Evolutionary conservation across 1,139 yeast species (phyloP), one percentile per base, ranked within the genome.

Genomic region (Taphrina flavorubra): DNA sequence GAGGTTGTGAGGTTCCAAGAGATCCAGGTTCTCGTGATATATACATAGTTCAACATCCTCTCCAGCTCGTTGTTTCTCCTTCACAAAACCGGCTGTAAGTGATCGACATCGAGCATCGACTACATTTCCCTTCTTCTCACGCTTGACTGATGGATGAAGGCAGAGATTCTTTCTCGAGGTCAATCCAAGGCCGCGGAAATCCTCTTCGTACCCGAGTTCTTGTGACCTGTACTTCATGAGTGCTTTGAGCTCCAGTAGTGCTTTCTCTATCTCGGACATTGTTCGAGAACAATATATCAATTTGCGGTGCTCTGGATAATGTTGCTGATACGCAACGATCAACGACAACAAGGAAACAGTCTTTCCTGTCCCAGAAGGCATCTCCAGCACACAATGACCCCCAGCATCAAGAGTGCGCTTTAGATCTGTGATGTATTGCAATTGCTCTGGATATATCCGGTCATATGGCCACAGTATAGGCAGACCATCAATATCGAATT

Each of bases 301-400:
- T 81, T 94, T 94, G 57, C 99, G 81, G 74, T 91, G 97, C 76
- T 94, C 97, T 6, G 97, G 97, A 77, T 92, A 92, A 78, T 86
- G 90, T 69, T 73, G 62, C 77, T 94, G 99, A 78, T 94, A 95
- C 10, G 99, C 97, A 64, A 94, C 91, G 0, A 98, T 91, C 56
- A 94, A 79, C 0, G 98, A 91, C 56, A 94, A 82, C 76, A 94
- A 82, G 0, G 98, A 92, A 4, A 94, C 90, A 51, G 99, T 94
- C 77, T 94, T 94, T 56, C 99, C 99, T 4, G 99, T 94, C 1
- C 99, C 99, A n/a, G 99, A 94, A 75, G 99, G 99, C 99, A 94
- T 94, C 80, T 94, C 99, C 76, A 94, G 79, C 69, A 94, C 92
- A 80, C 97, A 90, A 78, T 92, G 71, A 6, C 71, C 99, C 0